phyloP scores from a whole-genome alignment of 176 grass and related monocot genomes.

The Poa pratensis region DNA sequence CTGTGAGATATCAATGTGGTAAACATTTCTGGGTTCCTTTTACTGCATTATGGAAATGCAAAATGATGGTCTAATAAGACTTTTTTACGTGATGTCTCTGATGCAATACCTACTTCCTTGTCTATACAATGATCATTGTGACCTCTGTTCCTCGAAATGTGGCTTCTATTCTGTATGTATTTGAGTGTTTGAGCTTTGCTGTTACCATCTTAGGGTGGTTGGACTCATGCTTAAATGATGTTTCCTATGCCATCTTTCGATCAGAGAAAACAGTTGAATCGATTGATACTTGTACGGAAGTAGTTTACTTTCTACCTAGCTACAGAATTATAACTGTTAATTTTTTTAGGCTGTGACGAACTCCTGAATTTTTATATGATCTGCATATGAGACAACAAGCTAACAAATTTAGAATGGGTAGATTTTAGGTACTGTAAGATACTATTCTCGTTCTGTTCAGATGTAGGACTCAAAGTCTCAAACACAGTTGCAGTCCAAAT shows the following conservation, averaged over 20 bases:
- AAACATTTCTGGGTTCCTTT: neutral
- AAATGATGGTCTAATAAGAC: neutral
- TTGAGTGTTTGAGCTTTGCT: slow-evolving; percentile 7
- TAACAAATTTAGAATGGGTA: neutral
- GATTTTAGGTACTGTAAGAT: neutral
- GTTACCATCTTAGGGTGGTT: neutral
- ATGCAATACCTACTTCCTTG: neutral
- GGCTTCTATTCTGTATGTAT: slow-evolving; percentile 10
- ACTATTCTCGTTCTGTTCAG: neutral
- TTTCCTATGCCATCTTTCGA: neutral
- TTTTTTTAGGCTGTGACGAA: slow-evolving; percentile 5
- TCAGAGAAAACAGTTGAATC: neutral
- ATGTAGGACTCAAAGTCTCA: neutral
- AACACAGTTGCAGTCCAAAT: neutral
- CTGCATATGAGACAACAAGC: neutral
- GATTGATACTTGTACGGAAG: neutral
- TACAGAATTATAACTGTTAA: neutral
- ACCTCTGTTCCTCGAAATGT: neutral
- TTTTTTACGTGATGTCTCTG: neutral
- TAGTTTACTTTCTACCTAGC: slow-evolving; percentile 24
- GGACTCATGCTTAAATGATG: neutral
- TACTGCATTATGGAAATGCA: neutral
- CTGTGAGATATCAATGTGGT: neutral
- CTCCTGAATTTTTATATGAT: slow-evolving; percentile 9
- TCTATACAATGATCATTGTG: slow-evolving; percentile 8